Base-by-base conservation (phyloP, 345 rosid species). In the sweet orange (Citrus sinensis) region DNA sequence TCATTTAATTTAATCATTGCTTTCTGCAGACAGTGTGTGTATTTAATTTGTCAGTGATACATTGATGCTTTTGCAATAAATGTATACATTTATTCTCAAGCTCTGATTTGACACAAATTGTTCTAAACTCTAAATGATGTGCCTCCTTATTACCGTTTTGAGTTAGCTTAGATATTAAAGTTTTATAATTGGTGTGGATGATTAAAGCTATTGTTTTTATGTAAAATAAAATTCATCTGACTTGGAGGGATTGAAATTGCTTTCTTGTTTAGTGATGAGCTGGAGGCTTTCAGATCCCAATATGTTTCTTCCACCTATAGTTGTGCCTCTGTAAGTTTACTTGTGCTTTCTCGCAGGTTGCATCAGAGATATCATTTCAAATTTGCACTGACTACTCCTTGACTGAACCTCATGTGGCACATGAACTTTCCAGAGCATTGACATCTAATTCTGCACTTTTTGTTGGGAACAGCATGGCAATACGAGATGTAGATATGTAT, bases 381-480 rank as follows among this genome's bases (percentile, higher is more conserved):
- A 82, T 93, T 84, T 71, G 75, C 63, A 82, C 89, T n/a, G 89
- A 90, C 71, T 56, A 78, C 83, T 85, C 89, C 40, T 87, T 95
- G 70, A 90, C 94, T 2, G 99, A 95, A 83, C 98, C 99, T 73
- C 82, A 86, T 82, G 93, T 95, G 77, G 93, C 93, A 30, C 89
- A 82, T 81, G 81, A 79, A 73, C 87, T 91, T 84, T 90, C 96
- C 39, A 72, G 84, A 83, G 85, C 87, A 67, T 88, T 95, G 73
- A 81, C 89, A 27, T 78, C 92, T 27, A 89, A 82, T 61, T 88
- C 87, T 70, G 97, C 99, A 78, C 88, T 95, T 76, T 95, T 93
- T 88, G 66, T 95, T 29, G 99, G 98, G 74, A 95, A 95, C 82
- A 92, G 99, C 89, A 95, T 95, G 99, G 89, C 90, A 70, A 89